These are phyloP conservation scores for Thalassiosira exigua DNA, from an alignment of 352 stramenopile genomes.

Conservation along the genomic window DNA sequence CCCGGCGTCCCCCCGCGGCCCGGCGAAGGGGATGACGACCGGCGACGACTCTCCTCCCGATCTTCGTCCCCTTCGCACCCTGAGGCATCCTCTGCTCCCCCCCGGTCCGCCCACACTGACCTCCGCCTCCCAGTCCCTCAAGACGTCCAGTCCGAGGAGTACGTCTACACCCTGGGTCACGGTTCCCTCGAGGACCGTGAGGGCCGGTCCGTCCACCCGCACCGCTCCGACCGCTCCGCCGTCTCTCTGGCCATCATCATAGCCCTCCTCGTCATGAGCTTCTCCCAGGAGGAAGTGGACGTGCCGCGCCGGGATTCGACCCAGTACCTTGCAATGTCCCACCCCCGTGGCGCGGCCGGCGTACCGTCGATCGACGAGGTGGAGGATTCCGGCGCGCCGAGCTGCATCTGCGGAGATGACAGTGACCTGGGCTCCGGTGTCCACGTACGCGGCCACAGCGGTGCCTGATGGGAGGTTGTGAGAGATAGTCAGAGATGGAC, in stretches of 20 bases:
- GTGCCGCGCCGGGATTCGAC: constrained; percentile 55
- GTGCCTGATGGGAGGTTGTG: constrained; percentile 17
- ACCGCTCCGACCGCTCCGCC: neutral
- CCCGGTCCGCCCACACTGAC: constrained; percentile 34
- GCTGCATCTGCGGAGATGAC: constrained; percentile 81
- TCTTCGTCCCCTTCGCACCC: constrained; percentile 23
- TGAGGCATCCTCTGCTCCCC: constrained; percentile 38
- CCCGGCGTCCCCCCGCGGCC: neutral
- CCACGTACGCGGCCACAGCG: constrained; percentile 76
- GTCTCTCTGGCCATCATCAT: constrained; percentile 5
- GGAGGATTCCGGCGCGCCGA: constrained; percentile 67
- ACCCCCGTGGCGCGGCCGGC: constrained; percentile 60
- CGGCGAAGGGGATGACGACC: neutral
- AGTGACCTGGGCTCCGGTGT: constrained; percentile 84
- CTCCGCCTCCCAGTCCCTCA: constrained; percentile 52
- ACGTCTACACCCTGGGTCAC: constrained; percentile 60
- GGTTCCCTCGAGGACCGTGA: constrained; percentile 61
- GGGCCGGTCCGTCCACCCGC: constrained; percentile 43
- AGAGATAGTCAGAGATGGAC: too few species aligned
- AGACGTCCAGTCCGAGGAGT: constrained; percentile 46
- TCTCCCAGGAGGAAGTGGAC: constrained; percentile 48
- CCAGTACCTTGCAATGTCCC: constrained; percentile 56
- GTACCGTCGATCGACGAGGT: constrained; percentile 78
- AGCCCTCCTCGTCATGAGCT: neutral
- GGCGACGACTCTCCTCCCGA: neutral